phyloP scores from a whole-genome alignment of 75 land plant genomes.

The Cryptomeria japonica region DNA sequence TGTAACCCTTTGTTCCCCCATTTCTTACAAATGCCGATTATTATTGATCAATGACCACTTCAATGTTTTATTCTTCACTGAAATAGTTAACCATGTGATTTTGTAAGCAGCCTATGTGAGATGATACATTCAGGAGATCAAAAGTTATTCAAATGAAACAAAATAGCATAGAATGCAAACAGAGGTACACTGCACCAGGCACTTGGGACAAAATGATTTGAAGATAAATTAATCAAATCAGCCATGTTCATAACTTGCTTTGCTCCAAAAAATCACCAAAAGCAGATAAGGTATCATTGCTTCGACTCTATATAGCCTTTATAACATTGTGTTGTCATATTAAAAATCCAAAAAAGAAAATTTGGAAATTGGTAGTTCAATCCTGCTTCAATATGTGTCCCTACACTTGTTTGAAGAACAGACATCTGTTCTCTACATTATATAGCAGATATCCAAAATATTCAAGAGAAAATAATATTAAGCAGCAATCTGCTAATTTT shows the following conservation, averaged over 20 bases:
- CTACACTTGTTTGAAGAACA: neutral
- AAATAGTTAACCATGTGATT: neutral
- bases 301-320: neutral
- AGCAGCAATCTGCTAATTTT: neutral
- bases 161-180: neutral
- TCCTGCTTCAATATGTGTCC: neutral
- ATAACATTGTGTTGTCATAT: neutral
- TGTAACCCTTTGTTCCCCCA: neutral
- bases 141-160: neutral
- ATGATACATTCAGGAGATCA: neutral
- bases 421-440: conserved; percentile 2
- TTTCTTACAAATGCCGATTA: neutral
- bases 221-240: neutral
- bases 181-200: neutral
- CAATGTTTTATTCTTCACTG: neutral
- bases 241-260: neutral
- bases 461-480: neutral
- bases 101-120: neutral
- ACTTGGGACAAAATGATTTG: neutral
- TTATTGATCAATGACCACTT: neutral
- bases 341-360: neutral
- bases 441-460: neutral
- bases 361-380: neutral
- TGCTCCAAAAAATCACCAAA: neutral
- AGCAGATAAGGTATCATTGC: too few species aligned